A percentile compares a stretch with the other conserved stretches of the same genome.
phyloP scores from a whole-genome alignment of 345 rosid genomes.

The Stellera chamaejasme region DNA sequence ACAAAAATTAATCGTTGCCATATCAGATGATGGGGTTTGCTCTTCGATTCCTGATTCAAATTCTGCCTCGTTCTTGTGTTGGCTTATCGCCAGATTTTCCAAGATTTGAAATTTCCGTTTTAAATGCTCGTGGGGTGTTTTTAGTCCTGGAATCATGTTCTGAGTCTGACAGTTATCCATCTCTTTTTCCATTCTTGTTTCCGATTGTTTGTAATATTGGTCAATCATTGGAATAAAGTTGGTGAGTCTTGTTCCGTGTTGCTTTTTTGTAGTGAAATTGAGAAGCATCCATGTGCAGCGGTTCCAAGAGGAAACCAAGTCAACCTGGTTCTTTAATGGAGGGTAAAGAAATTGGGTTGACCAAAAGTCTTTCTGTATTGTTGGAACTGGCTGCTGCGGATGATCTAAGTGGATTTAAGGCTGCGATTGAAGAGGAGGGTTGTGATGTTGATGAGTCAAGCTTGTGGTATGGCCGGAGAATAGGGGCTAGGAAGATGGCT shows the following conservation, averaged over 20 bases:
- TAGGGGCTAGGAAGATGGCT: constrained; percentile 57
- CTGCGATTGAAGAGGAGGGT: constrained; percentile 45
- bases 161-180: neutral
- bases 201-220: neutral
- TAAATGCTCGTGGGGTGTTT: neutral
- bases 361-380: constrained; percentile 36
- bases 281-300: constrained; percentile 33
- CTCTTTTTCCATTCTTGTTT: constrained; percentile 5
- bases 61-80: constrained; percentile 4
- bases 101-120: neutral
- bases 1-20: constrained; percentile 15
- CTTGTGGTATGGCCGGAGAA: constrained; percentile 71
- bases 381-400: constrained; percentile 66
- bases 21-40: constrained; percentile 4
- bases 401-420: constrained; percentile 57
- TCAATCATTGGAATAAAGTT: constrained; percentile 4
- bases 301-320: constrained; percentile 23
- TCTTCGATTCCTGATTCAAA: constrained; percentile 25
- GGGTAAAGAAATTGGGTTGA: constrained; percentile 25
- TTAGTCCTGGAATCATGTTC: neutral
- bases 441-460: constrained; percentile 43
- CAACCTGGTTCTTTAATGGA: constrained; percentile 23
- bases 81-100: neutral
- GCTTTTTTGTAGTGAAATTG: constrained; percentile 15
- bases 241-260: constrained; percentile 14